Conservation (phyloP, 2,329 filamentous ascomycete species). For the Colletotrichum sp. region DNA sequence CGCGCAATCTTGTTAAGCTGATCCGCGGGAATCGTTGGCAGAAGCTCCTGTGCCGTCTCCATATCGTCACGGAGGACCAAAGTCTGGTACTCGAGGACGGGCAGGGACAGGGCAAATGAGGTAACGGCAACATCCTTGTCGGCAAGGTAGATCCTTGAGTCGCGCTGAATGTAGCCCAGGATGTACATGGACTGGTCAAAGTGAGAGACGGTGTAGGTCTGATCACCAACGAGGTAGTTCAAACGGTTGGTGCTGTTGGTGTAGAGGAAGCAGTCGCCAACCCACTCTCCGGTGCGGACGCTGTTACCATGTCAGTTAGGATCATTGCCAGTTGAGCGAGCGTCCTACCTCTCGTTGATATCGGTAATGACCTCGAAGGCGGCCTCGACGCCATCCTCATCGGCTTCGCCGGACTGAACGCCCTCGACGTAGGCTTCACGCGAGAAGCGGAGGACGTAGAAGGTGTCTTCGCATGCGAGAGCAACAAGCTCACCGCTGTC, state of each 20-base stretch:
- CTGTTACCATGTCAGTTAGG: constrained; percentile 45
- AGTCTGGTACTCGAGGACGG: constrained; percentile 96
- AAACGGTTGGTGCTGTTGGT: constrained; percentile 95
- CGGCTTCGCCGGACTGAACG: constrained; percentile 79
- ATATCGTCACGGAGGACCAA: constrained; percentile 92
- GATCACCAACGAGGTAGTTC: constrained; percentile 97
- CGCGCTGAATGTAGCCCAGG: constrained; percentile 91
- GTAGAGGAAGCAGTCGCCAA: constrained; percentile 99
- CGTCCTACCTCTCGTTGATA: constrained; percentile 79
- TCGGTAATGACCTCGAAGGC: constrained; percentile 97
- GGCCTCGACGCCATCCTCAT: constrained; percentile 90
- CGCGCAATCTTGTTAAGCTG: constrained; percentile 98
- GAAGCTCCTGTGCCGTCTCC: constrained; percentile 85
- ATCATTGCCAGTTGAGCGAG: not conserved
- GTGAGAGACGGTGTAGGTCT: constrained; percentile 96
- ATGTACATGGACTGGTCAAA: constrained; percentile 96
- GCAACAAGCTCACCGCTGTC: constrained; percentile 93
- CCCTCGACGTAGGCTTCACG: constrained; percentile 87
- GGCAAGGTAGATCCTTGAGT: constrained; percentile 92
- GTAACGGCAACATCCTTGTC: constrained; percentile 95
- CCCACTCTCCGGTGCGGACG: constrained; percentile 95
- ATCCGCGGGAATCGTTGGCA: constrained; percentile 83
- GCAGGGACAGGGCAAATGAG: constrained; percentile 88
- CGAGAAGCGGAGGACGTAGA: constrained; percentile 92
- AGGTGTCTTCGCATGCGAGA: constrained; percentile 92